Evolutionary conservation across 2,329 filamentous ascomycete genomes (phyloP), one percentile per base, ranked within the genome.

Genomic region (Anisogramma anomala): DNA sequence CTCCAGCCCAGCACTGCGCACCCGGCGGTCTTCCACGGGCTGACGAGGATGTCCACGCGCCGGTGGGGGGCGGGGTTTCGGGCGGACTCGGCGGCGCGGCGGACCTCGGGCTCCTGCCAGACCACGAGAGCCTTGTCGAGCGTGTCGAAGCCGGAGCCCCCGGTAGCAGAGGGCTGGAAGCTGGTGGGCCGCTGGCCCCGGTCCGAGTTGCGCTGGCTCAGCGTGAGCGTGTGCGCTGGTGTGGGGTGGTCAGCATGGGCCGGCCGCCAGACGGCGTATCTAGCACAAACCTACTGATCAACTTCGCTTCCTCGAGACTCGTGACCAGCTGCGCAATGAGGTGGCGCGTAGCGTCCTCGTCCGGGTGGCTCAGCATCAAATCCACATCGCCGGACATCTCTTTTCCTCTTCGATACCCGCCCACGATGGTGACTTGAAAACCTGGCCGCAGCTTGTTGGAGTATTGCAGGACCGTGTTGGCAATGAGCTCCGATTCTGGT

Each of bases 71-170:
- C 85, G 0, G 77, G 71, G 46, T 87, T 88, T 53, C 72, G 74
- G 2, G 61, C 60, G 0, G 55, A 58, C 4, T 47, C 42, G 3
- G 61, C 57, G 57, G 63, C 63, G 15, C 37, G 39, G 15, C 54
- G 56, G 49, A 65, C 72, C 4, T 59, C 37, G 0, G 80, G 80
- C 53, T 87, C 69, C 55, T 94, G 84, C 89, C 89, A 96, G 0
- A 95, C 86, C 1, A 95, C 82, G 39, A 96, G 65, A 0, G 87
- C 87, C 58, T 95, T 95, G 58, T 96, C 88, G 1, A 96, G 69
- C 0, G 79, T 84, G 55, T 95, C 88, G 50, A 94, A 95, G 0
- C 84, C 84, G 17, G 69, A 64, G 0, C 71, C 71, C 0, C 69
- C 71, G 2, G 41, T 19, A 7, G 20, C 9, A 3, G 34, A 33